Evolutionary conservation across 306 rosid genomes (phyloP).

Genomic region (Alnus rubra): DNA sequence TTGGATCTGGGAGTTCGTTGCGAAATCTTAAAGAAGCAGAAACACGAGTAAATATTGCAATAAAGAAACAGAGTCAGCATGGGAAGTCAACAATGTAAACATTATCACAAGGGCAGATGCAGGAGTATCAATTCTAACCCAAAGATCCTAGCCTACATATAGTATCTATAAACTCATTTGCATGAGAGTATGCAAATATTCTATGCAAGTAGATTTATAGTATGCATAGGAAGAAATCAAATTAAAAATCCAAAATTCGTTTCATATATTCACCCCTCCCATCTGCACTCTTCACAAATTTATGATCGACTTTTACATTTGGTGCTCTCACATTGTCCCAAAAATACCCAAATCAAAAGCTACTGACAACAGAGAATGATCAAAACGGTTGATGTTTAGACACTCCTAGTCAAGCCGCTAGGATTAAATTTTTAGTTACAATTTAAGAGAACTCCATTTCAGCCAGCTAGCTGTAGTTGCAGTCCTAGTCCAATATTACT

Average conservation of each 20-base stretch:
- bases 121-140: not conserved
- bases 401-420: not conserved
- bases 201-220: not conserved
- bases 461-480: not conserved
- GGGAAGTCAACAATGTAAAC: conserved; percentile 18
- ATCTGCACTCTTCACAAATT: not conserved
- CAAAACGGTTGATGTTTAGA: not conserved
- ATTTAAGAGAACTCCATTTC: not conserved
- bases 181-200: not conserved
- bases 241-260: not conserved
- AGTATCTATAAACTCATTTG: not conserved
- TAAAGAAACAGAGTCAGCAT: conserved; percentile 30
- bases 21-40: conserved; percentile 66
- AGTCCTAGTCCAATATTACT: not conserved
- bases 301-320: not conserved
- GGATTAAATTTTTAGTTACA: not conserved
- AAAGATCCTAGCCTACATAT: not conserved
- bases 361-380: not conserved
- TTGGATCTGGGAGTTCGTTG: conserved; percentile 95
- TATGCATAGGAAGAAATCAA: not conserved
- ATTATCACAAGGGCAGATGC: conserved; percentile 8
- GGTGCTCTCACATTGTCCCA: not conserved
- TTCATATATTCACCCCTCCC: not conserved
- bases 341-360: not conserved
- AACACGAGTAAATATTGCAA: not conserved